Evolutionary conservation across 2,329 filamentous ascomycete genomes (phyloP), one percentile per base, ranked within the genome.

Genomic region (Periconia sp.): DNA sequence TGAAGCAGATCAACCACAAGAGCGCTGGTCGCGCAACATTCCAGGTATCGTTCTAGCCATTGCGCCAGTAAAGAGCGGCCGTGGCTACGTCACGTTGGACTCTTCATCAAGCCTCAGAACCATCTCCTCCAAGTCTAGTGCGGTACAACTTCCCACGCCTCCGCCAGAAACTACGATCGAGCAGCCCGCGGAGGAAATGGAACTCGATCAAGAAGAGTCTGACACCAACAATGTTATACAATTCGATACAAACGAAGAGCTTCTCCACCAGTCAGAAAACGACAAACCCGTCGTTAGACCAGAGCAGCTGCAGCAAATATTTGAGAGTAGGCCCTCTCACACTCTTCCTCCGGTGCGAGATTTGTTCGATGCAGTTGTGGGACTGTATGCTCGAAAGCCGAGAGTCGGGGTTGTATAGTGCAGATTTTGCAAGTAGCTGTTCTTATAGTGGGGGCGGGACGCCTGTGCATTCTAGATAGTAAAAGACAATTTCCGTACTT

Each of bases 11-110:
- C 77, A 82, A 15, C 77, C 82, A 9, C 76, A 84, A 50, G 82
- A 87, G 11, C 72, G 90, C 11, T 81, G 85, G 62, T 77, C 84
- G 56, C 78, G 76, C 27, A 82, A 83, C 10, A 59, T 78, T 10
- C 77, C 83, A 2, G 79, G 81, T 52, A 76, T 84, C 19, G 83
- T 91, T 11, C 84, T 88, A 19, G 85, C 87, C 13, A 74, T 96
- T 1, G 76, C 91, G 2, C 81, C 90, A 2, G 81, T 84, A 18
- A 78, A 82, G 13, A 81, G 80, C 18, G 83, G 85, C 1, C 85
- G 84, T 44, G 91, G 91, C 5, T 96, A 91, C 70, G 77, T 94
- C 40, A 76, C 88, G 10, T 74, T 96, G 6, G 91, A 96, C 69
- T 82, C 87, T n/a, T 80, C 84, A 0, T 90, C 91, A 14, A 87